phyloP scores from a whole-genome alignment of 2,329 filamentous ascomycete genomes.

The Trichoderma lentiforme region DNA sequence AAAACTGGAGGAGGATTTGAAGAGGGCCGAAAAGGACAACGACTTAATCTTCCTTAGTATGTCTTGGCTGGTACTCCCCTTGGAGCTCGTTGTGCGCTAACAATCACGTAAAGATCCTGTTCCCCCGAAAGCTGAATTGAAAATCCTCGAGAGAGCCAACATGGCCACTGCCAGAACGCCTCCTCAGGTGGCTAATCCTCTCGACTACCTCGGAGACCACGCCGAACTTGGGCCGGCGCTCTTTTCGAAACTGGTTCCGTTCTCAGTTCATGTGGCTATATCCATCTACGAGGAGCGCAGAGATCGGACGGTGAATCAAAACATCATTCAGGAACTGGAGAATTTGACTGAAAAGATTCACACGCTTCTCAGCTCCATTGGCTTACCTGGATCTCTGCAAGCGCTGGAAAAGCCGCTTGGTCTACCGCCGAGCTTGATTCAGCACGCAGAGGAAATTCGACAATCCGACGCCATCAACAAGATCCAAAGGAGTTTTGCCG shows the following conservation, averaged over 20 bases:
- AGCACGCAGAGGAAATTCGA: slow-evolving; percentile 89
- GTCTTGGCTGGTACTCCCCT: slow-evolving; percentile 24
- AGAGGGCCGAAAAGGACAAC: slow-evolving; percentile 92
- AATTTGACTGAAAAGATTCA: slow-evolving; percentile 75
- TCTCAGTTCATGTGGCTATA: slow-evolving; percentile 90
- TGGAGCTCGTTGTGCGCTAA: slow-evolving; percentile 28
- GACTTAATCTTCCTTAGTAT: slow-evolving; percentile 86
- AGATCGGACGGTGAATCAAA: slow-evolving; percentile 85
- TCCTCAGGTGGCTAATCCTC: slow-evolving; percentile 75
- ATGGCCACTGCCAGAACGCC: slow-evolving; percentile 83
- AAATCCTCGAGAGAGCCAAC: slow-evolving; percentile 76
- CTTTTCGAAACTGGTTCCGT: slow-evolving; percentile 89
- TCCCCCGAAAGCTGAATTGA: slow-evolving; percentile 83
- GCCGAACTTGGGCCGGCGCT: slow-evolving; percentile 79
- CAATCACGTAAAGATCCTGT: slow-evolving; percentile 68
- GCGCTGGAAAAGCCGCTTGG: slow-evolving; percentile 93
- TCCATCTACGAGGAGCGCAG: slow-evolving; percentile 92
- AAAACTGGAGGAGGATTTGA: slow-evolving; percentile 80
- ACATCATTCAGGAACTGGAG: slow-evolving; percentile 81
- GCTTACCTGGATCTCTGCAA: slow-evolving; percentile 87
- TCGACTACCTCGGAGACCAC: slow-evolving; percentile 74
- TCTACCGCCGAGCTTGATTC: slow-evolving; percentile 76
- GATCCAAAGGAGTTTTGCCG: slow-evolving; percentile 75
- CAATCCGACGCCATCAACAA: slow-evolving; percentile 83
- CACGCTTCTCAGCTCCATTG: slow-evolving; percentile 74